These are phyloP conservation scores for Pleurotus djamor DNA, from an alignment of 768 basidiomycete genomes.

Conservation along the genomic window DNA sequence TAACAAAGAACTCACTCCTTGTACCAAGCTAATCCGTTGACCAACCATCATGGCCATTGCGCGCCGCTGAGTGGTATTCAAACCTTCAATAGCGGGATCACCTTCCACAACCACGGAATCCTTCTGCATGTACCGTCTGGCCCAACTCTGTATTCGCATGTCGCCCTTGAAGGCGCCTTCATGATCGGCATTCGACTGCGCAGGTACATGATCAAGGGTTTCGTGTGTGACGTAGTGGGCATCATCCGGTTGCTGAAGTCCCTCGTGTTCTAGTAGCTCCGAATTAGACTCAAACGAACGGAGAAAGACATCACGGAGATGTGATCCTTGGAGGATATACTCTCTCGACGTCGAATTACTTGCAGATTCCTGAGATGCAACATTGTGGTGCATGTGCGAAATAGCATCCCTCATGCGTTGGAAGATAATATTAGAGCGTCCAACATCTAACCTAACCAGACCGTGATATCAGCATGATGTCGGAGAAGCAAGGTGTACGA, in stretches of 20 bases:
- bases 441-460: slow-evolving; percentile 53
- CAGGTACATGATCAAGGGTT: slow-evolving; percentile 31
- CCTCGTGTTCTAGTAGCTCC: slow-evolving; percentile 22
- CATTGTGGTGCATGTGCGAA: slow-evolving; percentile 51
- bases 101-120: slow-evolving; percentile 70
- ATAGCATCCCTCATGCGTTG: slow-evolving; percentile 73
- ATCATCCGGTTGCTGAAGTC: slow-evolving; percentile 37
- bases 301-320: slow-evolving; percentile 69
- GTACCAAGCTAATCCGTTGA: slow-evolving; percentile 74
- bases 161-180: slow-evolving; percentile 66
- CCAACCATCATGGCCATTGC: slow-evolving; percentile 89
- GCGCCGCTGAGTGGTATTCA: slow-evolving; percentile 77
- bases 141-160: slow-evolving; percentile 82
- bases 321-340: slow-evolving; percentile 65
- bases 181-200: slow-evolving; percentile 8
- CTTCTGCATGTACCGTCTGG: slow-evolving; percentile 54
- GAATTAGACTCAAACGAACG: slow-evolving; percentile 43
- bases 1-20: slow-evolving; percentile 61
- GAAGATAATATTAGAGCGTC: slow-evolving; percentile 61
- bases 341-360: slow-evolving; percentile 34
- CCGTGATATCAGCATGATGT: not conserved
- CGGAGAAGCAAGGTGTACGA: not conserved
- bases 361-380: slow-evolving; percentile 33
- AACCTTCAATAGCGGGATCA: slow-evolving; percentile 62
- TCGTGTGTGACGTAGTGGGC: slow-evolving; percentile 32